Evolutionary conservation across 2,329 filamentous ascomycete genomes (phyloP).

Genomic region (Dactylellina sp.): DNA sequence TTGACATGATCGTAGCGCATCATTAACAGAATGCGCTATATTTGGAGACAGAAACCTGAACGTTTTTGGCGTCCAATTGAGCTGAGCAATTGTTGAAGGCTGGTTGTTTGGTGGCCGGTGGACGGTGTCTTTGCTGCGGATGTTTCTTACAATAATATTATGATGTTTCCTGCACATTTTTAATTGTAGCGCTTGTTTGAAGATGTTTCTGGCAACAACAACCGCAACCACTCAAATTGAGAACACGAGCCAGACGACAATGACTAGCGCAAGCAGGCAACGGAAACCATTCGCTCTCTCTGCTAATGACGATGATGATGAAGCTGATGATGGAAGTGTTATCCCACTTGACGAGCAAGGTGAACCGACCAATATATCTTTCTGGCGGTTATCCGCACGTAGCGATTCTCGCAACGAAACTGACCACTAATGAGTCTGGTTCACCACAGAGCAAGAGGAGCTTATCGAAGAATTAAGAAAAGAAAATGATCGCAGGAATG

Average conservation of each 20-base stretch:
- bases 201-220: too few species aligned
- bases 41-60: neutral
- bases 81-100: too few species aligned
- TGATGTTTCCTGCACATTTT: neutral
- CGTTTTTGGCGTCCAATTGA: neutral
- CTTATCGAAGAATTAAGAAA: constrained; percentile 44
- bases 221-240: neutral
- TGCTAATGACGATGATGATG: constrained; percentile 20
- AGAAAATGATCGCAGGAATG: constrained; percentile 55
- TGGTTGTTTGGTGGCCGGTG: too few species aligned
- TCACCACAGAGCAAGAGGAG: constrained; percentile 43
- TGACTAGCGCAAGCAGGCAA: constrained; percentile 35
- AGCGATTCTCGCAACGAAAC: neutral
- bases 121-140: too few species aligned
- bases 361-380: constrained; percentile 3
- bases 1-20: constrained; percentile 45
- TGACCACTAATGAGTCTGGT: constrained; percentile 9
- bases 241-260: neutral
- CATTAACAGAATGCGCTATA: constrained; percentile 5
- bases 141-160: too few species aligned
- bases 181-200: too few species aligned
- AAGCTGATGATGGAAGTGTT: constrained; percentile 18
- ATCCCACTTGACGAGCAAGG: constrained; percentile 54
- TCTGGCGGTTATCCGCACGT: too few species aligned
- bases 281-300: constrained; percentile 26